Evolutionary conservation across 768 basidiomycete species (phyloP), one percentile per base, ranked within the genome.

Genomic region (Cyclocybe aegerita): DNA sequence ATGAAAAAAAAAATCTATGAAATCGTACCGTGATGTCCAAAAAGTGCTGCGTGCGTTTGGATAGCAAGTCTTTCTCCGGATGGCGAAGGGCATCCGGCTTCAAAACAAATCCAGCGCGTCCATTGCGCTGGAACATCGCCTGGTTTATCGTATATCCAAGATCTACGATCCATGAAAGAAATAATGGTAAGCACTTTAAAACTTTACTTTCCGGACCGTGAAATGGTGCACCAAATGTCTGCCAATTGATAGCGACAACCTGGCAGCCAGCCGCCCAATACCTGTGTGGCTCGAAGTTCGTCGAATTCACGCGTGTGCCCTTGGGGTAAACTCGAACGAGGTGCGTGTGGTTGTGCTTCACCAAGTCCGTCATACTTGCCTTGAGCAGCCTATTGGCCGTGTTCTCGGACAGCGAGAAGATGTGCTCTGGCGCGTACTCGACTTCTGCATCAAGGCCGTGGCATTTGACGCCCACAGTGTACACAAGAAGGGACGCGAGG

Each of bases 221-320:
- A 31, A 39, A 29, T 30, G 1, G 73, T 85, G 48, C 62, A 95
- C 93, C 94, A 57, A 86, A 86, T 0, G 94, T 98, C 69, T 99
- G 96, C 93, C 94, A 98, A 67, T 99, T 99, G 48, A 99, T 78
- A 7, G 96, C 93, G 0, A 94, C 93, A 4, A 98, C 69, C 66
- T 98, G 95, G 9, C 84, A 80, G 0, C 96, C 96, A 2, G 84
- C 84, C 0, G 84, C 82, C 96, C 96, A 99, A 64, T 84, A 94
- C 12, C 84, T 78, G 67, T 93, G 86, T 6, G 95, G 95, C 54
- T 88, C 79, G 59, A 87, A 98, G 62, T 98, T 98, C 16, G 84
- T 84, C 56, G 90, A 93, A 51, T 75, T 85, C 32, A 98, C 74
- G 35, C 95, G 71, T 29, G 76, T 82, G 0, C 91, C 93, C 60